Evolutionary conservation across 2,329 filamentous ascomycete species (phyloP), one percentile per base, ranked within the genome.

Genomic region (Emmonsia crescens): DNA sequence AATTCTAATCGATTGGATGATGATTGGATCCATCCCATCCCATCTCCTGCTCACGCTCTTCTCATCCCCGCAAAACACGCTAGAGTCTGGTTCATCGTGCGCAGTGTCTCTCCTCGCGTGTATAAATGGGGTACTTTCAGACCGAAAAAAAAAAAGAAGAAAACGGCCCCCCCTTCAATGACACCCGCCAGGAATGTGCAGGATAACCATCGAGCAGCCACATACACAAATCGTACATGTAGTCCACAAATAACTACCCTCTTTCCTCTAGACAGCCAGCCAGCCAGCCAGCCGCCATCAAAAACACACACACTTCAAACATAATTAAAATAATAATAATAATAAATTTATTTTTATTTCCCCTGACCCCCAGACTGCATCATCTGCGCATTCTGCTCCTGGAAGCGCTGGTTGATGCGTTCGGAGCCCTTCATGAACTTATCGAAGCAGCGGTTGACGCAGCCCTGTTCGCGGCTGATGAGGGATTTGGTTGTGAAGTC

Each of bases 401-500:
- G 85, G 84, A 97, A 99, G 66, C 94, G 85, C 78, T 96, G 89
- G 71, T 91, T 90, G 70, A 99, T 82, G 64, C 94, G 87, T 78
- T 94, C 90, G 66, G 90, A 90, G 66, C 88, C 88, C 76, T 95
- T 94, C 82, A 97, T 87, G 78, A 90, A 90, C 82, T 99, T 99
- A 78, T 94, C 89, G 65, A 97, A 92, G 78, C 94, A 99, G 71
- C 91, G 89, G 79, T 90, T 87, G 71, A 97, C 86, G 80, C 94
- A 99, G 75, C 89, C 88, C 72, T 89, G 89, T 80, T 99, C 94
- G 74, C 90, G 88, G 68, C 86, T 84, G 66, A 89, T 88, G 67
- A 99, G 85, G 57, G 91, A 89, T 81, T 97, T 97, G 79, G 91
- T 96, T 72, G 92, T 96, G 84, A 99, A 99, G 82, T 97, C 92